These are phyloP conservation scores for Thinopyrum obtusiflorum DNA, from an alignment of 202 grass and related monocot genomes.

Conservation along the genomic window DNA sequence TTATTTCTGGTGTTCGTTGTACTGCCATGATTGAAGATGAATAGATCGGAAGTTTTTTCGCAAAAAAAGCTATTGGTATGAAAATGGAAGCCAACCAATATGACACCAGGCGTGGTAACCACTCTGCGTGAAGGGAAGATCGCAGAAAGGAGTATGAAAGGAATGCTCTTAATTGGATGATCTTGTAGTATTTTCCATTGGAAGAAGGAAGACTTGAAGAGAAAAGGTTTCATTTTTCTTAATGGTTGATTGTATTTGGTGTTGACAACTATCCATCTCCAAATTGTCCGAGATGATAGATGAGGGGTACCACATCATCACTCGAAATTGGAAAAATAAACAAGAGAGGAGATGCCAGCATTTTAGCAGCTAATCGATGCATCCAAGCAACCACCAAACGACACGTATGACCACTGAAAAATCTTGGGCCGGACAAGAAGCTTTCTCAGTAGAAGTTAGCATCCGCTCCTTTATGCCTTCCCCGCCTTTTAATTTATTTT, in stretches of 20 bases:
- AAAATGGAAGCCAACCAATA: slow-evolving; percentile 6
- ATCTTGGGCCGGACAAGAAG: slow-evolving; percentile 8
- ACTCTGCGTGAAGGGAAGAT: not conserved
- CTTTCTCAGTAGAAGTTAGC: not conserved
- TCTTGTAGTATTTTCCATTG: not conserved
- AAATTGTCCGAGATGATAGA: not conserved
- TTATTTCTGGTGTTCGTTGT: too few relatives aligned
- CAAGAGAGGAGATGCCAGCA: not conserved
- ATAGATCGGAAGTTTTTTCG: too few relatives aligned
- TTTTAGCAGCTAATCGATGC: not conserved
- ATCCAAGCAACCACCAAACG: slow-evolving; percentile 1
- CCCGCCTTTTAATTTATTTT: not conserved
- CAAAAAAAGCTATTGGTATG: not conserved
- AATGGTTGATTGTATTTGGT: not conserved
- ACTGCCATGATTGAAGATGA: too few relatives aligned
- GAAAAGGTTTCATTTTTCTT: too few relatives aligned
- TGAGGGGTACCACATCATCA: not conserved
- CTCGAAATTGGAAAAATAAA: not conserved
- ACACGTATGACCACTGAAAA: slow-evolving; percentile 24
- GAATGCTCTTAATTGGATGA: not conserved
- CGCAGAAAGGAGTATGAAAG: not conserved
- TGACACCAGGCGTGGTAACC: not conserved
- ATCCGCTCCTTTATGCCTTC: not conserved
- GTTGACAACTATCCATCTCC: not conserved
- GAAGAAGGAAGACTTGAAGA: too few relatives aligned